These are phyloP conservation scores for Kalanchoe fedtschenkoi DNA, from an alignment of 164 flowering plant species.

Conservation along the genomic window DNA sequence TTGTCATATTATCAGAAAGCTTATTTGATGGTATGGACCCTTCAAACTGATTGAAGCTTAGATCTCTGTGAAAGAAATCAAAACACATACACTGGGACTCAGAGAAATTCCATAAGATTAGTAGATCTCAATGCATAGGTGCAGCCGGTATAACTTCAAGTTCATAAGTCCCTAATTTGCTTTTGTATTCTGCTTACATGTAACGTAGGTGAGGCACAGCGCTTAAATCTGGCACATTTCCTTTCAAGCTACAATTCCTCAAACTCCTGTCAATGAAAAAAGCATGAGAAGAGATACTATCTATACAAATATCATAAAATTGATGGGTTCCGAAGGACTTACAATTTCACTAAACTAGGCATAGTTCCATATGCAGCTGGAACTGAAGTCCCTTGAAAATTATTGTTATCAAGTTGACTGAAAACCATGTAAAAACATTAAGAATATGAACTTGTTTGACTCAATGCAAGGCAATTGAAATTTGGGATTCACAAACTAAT, in stretches of 20 bases:
- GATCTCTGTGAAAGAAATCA: conserved; percentile 47
- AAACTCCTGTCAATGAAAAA: conserved; percentile 28
- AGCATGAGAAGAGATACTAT: neutral
- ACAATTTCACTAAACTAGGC: conserved; percentile 30
- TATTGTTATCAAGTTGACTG: conserved; percentile 57
- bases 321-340: conserved; percentile 9
- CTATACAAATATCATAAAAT: neutral
- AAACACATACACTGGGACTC: neutral
- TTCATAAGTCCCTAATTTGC: neutral
- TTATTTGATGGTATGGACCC: conserved; percentile 52
- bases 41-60: conserved; percentile 58
- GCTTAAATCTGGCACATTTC: conserved; percentile 68
- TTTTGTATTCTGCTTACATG: conserved; percentile 38
- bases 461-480: neutral
- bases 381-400: conserved; percentile 22
- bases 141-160: neutral
- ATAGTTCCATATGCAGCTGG: conserved; percentile 29
- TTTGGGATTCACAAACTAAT: no score
- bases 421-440: conserved; percentile 1
- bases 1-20: conserved; percentile 54
- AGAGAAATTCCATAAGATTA: neutral
- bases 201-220: conserved; percentile 37
- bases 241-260: conserved; percentile 74
- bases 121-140: neutral
- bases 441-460: neutral